Evolutionary conservation across 2,329 filamentous ascomycete species (phyloP).

Genomic region (Aspergillus sp.): DNA sequence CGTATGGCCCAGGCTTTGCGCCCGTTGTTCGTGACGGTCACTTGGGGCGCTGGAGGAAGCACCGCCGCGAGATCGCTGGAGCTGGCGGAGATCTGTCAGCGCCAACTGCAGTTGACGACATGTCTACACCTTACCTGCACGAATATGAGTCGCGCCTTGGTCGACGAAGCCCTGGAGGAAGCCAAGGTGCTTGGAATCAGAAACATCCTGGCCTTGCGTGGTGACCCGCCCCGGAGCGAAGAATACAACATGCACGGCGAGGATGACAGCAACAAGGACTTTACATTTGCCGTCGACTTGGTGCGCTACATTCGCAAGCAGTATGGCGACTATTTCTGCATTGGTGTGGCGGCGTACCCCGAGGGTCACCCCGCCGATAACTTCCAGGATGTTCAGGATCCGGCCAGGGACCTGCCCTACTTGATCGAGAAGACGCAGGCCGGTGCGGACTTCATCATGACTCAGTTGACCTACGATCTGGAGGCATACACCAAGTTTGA

Average conservation of each 20-base stretch:
- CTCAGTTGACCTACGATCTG: slow-evolving; percentile 92
- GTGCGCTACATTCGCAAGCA: slow-evolving; percentile 83
- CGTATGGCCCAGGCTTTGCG: slow-evolving; percentile 91
- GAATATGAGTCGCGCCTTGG: slow-evolving; percentile 85
- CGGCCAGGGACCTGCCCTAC: slow-evolving; percentile 73
- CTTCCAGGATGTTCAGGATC: slow-evolving; percentile 74
- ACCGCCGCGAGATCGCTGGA: slow-evolving; percentile 90
- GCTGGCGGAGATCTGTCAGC: slow-evolving; percentile 91
- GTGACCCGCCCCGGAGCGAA: slow-evolving; percentile 84
- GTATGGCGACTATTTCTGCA: slow-evolving; percentile 92
- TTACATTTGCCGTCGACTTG: slow-evolving; percentile 84
- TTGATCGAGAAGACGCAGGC: slow-evolving; percentile 87
- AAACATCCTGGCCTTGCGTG: slow-evolving; percentile 89
- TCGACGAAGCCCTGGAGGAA: slow-evolving; percentile 87
- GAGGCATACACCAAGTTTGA: slow-evolving; percentile 82
- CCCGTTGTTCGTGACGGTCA: slow-evolving; percentile 94
- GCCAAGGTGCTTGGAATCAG: slow-evolving; percentile 87
- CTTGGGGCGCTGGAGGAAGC: slow-evolving; percentile 94
- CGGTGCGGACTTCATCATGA: slow-evolving; percentile 98
- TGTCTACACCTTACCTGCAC: slow-evolving; percentile 96
- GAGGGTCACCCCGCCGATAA: slow-evolving; percentile 93
- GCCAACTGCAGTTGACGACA: slow-evolving; percentile 87
- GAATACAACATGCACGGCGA: slow-evolving; percentile 75
- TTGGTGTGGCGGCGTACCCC: slow-evolving; percentile 92
- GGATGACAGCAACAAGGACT: slow-evolving; percentile 70